Evolutionary conservation across 2,329 filamentous ascomycete species (phyloP), one percentile per base, ranked within the genome.

Genomic region (Acephala macrosclerotiorum): DNA sequence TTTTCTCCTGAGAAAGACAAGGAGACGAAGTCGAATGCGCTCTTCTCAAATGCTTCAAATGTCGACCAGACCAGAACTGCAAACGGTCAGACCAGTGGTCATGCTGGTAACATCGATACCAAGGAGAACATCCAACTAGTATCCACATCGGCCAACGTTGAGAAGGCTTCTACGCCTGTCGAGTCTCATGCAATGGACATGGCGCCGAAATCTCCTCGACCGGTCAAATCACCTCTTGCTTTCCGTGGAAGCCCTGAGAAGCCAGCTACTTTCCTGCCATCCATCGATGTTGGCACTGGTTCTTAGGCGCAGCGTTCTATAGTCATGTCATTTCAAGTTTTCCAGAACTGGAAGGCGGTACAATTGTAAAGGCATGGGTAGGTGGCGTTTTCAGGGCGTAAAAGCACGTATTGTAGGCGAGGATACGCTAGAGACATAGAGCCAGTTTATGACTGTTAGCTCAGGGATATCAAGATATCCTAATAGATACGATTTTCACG

Each of bases 221-320:
- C 67, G 42, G 68, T 68, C 12, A 62, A 51, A 51, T 72, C 74
- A 51, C 72, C 74, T 16, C 76, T 89, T 71, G 85, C 87, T 72
- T 86, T 87, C 79, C 84, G 87, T 73, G 84, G 85, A 70, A 89
- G 87, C 72, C 87, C 87, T 26, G 87, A 89, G 74, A 89, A 89
- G 78, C 73, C 79, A 59, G 78, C 80, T 60, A 40, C 67, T 36
- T 70, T 74, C 51, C 56, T 65, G 3, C 60, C 67, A 45, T 68
- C 74, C 35, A 70, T 75, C 53, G 65, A 73, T 66, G 70, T 75
- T 55, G 66, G 68, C 26, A 65, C 63, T 49, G 62, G 60, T 55
- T 60, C 65, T 59, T 55, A 38, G 36, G 22, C 18, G 9, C 14
- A 25, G 29, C 18, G 18, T 33, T 35, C 38, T 22, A 25, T 14